Percentiles rank a stretch among this genome's conserved stretches.
Conservation (phyloP, 2,329 filamentous ascomycete genomes). For the Apiospora aurea region DNA sequence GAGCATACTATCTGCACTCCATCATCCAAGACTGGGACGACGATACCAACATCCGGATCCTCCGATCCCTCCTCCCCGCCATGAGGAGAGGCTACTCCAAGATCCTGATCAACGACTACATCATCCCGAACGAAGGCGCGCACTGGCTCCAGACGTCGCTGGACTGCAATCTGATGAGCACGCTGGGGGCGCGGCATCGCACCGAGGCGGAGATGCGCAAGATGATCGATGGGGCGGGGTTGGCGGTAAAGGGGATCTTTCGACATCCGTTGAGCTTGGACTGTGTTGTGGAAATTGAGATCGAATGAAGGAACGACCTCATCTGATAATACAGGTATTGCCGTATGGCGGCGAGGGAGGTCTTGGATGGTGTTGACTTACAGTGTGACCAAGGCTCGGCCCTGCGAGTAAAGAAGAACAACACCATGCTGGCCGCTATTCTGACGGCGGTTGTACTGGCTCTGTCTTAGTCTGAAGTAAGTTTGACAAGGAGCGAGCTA, state of each 20-base stretch:
- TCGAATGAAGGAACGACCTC: background rate
- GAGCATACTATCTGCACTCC: conserved; percentile 38
- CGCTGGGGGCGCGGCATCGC: background rate
- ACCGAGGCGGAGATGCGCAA: background rate
- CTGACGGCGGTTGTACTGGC: too few species aligned
- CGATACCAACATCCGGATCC: conserved; percentile 35
- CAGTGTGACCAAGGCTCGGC: too few species aligned
- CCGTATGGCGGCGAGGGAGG: too few species aligned
- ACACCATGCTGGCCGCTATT: too few species aligned
- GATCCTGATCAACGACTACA: conserved; percentile 45
- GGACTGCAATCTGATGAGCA: background rate
- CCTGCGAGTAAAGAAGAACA: too few species aligned
- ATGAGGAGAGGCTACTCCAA: conserved; percentile 46
- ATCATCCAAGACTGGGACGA: conserved; percentile 45
- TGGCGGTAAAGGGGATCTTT: background rate
- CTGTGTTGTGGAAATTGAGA: background rate
- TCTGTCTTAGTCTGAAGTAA: too few species aligned
- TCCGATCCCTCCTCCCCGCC: conserved; percentile 31
- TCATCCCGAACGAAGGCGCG: background rate
- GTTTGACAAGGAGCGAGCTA: too few species aligned
- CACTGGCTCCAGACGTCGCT: conserved; percentile 5
- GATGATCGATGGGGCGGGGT: background rate
- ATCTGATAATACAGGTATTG: too few species aligned
- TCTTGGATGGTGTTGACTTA: too few species aligned
- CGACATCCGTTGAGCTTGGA: background rate